These are phyloP conservation scores for Senecio squalidus DNA, from an alignment of 140 eudicot genomes.

Conservation along the genomic window DNA sequence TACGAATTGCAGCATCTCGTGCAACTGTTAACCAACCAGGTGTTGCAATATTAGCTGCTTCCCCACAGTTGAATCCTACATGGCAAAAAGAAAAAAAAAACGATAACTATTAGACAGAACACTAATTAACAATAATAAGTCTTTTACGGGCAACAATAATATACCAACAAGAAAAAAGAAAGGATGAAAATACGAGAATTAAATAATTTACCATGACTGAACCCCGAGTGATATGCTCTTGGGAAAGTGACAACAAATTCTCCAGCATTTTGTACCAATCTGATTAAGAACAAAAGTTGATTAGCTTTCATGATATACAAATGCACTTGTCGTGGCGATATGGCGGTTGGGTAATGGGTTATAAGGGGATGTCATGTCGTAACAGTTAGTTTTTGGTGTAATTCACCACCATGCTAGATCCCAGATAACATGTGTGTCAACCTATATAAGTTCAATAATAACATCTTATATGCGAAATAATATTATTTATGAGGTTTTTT, in stretches of 20 bases:
- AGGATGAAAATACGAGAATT: neutral
- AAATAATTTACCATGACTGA: constrained; percentile 72
- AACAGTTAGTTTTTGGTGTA: too few relatives aligned
- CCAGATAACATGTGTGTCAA: neutral
- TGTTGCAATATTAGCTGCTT: constrained; percentile 96
- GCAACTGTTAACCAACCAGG: constrained; percentile 95
- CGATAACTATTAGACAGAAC: neutral
- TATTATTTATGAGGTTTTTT: too few relatives aligned
- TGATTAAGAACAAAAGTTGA: constrained; percentile 15
- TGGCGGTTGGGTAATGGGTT: too few relatives aligned
- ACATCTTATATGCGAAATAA: too few relatives aligned
- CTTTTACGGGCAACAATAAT: neutral
- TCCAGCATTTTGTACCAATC: constrained; percentile 96
- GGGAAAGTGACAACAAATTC: constrained; percentile 98
- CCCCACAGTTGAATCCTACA: constrained; percentile 85
- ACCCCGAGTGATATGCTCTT: constrained; percentile 96
- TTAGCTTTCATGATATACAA: constrained; percentile 17
- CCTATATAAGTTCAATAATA: too few relatives aligned
- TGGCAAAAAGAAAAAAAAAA: neutral
- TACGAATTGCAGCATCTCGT: constrained; percentile 85
- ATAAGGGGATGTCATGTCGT: too few relatives aligned
- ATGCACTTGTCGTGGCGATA: too few relatives aligned
- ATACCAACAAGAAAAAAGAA: neutral
- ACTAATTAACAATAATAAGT: constrained; percentile 3
- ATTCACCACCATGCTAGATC: neutral